phyloP scores from a whole-genome alignment of 768 basidiomycete species.

The Leccinum disarticulatum region DNA sequence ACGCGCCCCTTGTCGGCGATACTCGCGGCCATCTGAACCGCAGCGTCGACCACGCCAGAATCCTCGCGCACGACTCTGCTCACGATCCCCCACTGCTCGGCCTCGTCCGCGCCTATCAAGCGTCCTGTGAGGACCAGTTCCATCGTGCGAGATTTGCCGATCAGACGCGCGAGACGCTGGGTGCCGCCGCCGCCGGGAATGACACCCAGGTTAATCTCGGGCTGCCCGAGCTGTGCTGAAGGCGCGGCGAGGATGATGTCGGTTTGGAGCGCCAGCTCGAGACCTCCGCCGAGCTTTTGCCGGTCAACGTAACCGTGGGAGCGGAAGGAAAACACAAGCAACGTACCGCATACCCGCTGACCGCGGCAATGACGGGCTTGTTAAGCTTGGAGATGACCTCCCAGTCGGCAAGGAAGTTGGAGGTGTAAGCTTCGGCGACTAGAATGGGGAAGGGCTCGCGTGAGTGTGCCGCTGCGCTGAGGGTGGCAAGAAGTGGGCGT shows the following conservation, averaged over 20 bases:
- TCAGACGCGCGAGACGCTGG: slow-evolving; percentile 79
- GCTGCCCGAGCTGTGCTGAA: slow-evolving; percentile 91
- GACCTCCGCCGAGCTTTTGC: slow-evolving; percentile 88
- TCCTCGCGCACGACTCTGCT: slow-evolving; percentile 76
- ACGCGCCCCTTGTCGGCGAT: slow-evolving; percentile 84
- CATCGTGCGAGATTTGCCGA: slow-evolving; percentile 95
- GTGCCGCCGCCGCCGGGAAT: slow-evolving; percentile 96
- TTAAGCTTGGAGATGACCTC: slow-evolving; percentile 64
- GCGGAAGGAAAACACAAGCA: slow-evolving; percentile 10
- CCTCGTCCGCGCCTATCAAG: slow-evolving; percentile 76
- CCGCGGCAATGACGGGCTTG: slow-evolving; percentile 95
- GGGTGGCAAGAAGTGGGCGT: slow-evolving; percentile 22
- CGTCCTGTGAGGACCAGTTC: slow-evolving; percentile 91
- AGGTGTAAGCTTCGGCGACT: slow-evolving; percentile 88
- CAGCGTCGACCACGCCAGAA: slow-evolving; percentile 84
- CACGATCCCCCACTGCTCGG: slow-evolving; percentile 84
- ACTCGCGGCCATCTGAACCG: slow-evolving; percentile 70
- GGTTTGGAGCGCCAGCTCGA: slow-evolving; percentile 94
- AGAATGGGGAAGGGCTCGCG: neutral
- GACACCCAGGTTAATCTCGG: slow-evolving; percentile 93
- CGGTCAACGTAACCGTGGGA: neutral
- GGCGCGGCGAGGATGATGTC: slow-evolving; percentile 93
- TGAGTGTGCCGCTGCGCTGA: neutral
- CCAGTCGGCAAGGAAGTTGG: slow-evolving; percentile 88
- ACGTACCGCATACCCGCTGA: slow-evolving; percentile 89